These are phyloP conservation scores for Crithidia bombi DNA, from an alignment of 208 protist genomes.

Conservation along the genomic window DNA sequence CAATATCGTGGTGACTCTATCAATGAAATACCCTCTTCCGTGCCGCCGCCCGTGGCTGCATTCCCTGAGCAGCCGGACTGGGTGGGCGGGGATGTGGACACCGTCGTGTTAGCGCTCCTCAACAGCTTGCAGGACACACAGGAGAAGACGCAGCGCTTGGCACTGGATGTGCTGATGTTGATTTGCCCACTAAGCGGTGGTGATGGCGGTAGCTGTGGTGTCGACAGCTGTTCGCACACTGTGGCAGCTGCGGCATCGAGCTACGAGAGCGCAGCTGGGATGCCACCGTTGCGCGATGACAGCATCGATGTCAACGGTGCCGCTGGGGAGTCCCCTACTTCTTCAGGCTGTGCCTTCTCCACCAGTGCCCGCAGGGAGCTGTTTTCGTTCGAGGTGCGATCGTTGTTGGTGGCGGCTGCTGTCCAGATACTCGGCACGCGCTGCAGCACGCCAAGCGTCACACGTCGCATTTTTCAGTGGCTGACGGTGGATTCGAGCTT, in stretches of 20 bases:
- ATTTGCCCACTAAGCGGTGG: slow-evolving; percentile 39
- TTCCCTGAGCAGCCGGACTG: slow-evolving; percentile 34
- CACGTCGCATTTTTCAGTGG: slow-evolving; percentile 28
- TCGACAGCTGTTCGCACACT: neutral
- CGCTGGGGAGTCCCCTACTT: neutral
- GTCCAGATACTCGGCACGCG: slow-evolving; percentile 57
- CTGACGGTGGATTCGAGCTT: slow-evolving; percentile 22
- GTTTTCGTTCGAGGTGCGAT: slow-evolving; percentile 39
- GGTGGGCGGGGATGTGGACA: slow-evolving; percentile 33
- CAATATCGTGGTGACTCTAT: neutral
- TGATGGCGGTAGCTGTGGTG: neutral
- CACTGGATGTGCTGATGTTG: slow-evolving; percentile 48
- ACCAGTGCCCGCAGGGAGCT: neutral
- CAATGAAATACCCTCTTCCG: no score
- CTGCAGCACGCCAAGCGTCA: slow-evolving; percentile 38
- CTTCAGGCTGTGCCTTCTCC: neutral
- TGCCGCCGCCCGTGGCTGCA: no score
- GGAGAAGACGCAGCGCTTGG: slow-evolving; percentile 45
- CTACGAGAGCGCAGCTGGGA: slow-evolving; percentile 4
- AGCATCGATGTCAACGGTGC: neutral
- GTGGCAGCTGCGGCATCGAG: neutral
- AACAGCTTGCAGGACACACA: slow-evolving; percentile 48
- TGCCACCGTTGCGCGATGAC: neutral
- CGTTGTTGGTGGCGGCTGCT: slow-evolving; percentile 50
- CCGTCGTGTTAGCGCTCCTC: slow-evolving; percentile 36